Percentiles rank a stretch among this genome's conserved stretches.
Conservation (phyloP, 2,329 filamentous ascomycete species). For the Microcera coccophila region DNA sequence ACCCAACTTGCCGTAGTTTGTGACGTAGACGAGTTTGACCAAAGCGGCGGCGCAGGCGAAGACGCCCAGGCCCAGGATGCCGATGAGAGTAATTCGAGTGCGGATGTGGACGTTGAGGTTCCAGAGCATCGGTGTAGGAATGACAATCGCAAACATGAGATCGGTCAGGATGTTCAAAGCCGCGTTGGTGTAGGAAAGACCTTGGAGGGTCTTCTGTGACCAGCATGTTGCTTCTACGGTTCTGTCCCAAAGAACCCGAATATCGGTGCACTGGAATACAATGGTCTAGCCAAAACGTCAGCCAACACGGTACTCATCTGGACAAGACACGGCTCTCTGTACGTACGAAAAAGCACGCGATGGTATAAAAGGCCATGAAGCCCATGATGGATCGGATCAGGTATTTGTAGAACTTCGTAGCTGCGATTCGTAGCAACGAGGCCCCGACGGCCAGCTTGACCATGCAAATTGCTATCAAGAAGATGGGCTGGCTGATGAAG, state of each 20-base stretch:
- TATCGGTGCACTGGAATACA: conserved; percentile 45
- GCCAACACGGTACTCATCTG: background rate
- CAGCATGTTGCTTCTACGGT: conserved; percentile 40
- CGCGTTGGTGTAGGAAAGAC: conserved; percentile 41
- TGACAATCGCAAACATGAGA: conserved; percentile 37
- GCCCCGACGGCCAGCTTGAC: conserved; percentile 42
- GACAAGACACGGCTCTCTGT: background rate
- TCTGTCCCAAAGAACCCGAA: conserved; percentile 43
- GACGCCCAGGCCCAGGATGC: conserved; percentile 41
- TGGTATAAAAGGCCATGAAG: conserved; percentile 33
- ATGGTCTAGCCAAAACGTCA: conserved; percentile 31
- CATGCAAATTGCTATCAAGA: conserved; percentile 37
- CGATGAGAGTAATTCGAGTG: conserved; percentile 38
- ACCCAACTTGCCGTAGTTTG: conserved; percentile 36
- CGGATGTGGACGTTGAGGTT: conserved; percentile 39
- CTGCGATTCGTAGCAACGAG: conserved; percentile 40
- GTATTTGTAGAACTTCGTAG: conserved; percentile 32
- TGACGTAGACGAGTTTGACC: conserved; percentile 38
- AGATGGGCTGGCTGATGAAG: conserved; percentile 43
- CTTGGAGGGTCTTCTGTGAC: conserved; percentile 34
- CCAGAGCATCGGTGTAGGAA: conserved; percentile 38
- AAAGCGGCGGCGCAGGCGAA: conserved; percentile 43
- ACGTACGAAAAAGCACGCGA: conserved; percentile 36
- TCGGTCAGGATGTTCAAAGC: conserved; percentile 36
- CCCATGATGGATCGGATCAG: conserved; percentile 37